These are phyloP conservation scores for Lasiosphaeriaceae sp. DNA, from an alignment of 495 filamentous ascomycete species.

Conservation along the genomic window DNA sequence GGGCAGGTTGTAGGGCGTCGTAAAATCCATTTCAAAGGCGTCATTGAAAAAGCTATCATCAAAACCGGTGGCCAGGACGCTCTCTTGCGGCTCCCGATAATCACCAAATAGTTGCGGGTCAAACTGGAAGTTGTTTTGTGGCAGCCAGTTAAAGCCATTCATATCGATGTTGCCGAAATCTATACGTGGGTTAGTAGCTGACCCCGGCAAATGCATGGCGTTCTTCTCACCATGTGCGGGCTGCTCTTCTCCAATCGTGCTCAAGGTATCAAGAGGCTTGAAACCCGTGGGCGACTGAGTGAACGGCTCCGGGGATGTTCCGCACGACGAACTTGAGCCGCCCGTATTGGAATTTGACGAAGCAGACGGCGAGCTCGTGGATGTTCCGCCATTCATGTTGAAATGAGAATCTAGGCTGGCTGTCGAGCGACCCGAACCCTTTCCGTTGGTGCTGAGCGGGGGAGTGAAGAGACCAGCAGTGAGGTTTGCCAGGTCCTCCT, in stretches of 20 bases:
- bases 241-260: conserved; percentile 55
- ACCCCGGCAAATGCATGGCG: not conserved
- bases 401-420: conserved; percentile 58
- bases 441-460: conserved; percentile 28
- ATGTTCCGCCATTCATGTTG: conserved; percentile 30
- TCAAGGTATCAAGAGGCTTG: conserved; percentile 57
- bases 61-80: conserved; percentile 41
- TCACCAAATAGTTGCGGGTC: conserved; percentile 90
- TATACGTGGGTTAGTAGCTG: conserved; percentile 15
- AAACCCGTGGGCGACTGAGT: conserved; percentile 53
- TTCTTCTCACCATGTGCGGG: conserved; percentile 24
- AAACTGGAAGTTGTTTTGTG: conserved; percentile 84
- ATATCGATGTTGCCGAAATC: conserved; percentile 30
- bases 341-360: conserved; percentile 56
- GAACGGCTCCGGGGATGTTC: conserved; percentile 54
- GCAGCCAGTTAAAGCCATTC: conserved; percentile 67
- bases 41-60: conserved; percentile 52
- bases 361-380: conserved; percentile 58
- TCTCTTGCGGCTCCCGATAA: conserved; percentile 87
- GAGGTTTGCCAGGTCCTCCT: conserved; percentile 33
- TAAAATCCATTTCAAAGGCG: conserved; percentile 75
- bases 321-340: conserved; percentile 69
- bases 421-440: conserved; percentile 43
- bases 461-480: conserved; percentile 29
- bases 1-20: conserved; percentile 69